Evolutionary conservation across 2,329 filamentous ascomycete species (phyloP), one percentile per base, ranked within the genome.

Genomic region (Hymenoscyphus occultus): DNA sequence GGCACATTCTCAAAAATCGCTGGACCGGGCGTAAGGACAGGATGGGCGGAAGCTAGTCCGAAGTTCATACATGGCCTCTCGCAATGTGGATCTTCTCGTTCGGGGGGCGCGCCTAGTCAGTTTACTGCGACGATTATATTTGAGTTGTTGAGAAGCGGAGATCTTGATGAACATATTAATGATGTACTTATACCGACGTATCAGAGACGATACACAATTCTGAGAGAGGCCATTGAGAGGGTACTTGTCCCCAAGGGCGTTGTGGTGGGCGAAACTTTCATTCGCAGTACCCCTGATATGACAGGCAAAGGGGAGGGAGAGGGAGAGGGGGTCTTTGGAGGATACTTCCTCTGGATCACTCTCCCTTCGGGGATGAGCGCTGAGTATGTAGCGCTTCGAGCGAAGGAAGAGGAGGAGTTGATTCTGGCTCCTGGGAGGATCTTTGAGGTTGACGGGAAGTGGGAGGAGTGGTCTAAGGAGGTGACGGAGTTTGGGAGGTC

Each of bases 1-100:
- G 93, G 91, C 28, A 92, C 89, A 6, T 98, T 98, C 77, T 92
- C 88, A 75, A 99, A 99, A 77, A 87, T 98, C 45, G 84, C 87
- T 35, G 92, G 87, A 0, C 93, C 94, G 0, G 95, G 94, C 0
- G 78, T 90, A 60, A 83, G 94, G 13, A 93, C 91, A 0, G 94
- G 94, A n/a, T 98, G 93, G 93, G 85, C 88, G 1, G 92, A 97
- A 75, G 90, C 84, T 0, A 88, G 86, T 5, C 80, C 82, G 61
- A 87, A 84, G 70, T 78, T 91, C 64, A 82, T 83, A 1, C 73
- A 78, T 60, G 86, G 85, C 0, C 71, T 86, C 0, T 78, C 81
- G 14, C 80, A 83, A 70, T 85, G 83, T 22, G 85, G 82, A 0
- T 80, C 81, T 1, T 84, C 83, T 22, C 76, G 79, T 40, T 84